Conservation (phyloP, 805 yeast genomes). For the Starmerella gropengiesseri region DNA sequence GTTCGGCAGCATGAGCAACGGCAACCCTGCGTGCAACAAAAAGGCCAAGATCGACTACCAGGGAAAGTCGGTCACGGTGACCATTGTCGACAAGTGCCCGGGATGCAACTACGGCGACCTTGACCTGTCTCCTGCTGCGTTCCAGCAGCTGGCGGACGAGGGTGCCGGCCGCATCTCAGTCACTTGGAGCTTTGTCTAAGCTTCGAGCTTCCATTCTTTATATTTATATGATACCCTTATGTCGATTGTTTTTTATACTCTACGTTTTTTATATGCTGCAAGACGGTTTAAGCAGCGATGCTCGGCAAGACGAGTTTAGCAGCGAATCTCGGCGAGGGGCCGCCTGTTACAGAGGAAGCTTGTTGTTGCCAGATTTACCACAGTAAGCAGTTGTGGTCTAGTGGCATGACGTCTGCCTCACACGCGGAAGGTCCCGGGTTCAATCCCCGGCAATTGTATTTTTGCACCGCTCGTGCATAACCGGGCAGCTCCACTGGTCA, state of each 20-base stretch:
- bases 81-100: conserved; percentile 47
- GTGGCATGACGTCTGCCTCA: conserved; percentile 24
- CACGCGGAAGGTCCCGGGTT: conserved; percentile 25
- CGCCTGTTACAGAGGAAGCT: too few relatives aligned
- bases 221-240: conserved; percentile 1
- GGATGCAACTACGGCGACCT: conserved; percentile 43
- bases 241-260: background rate
- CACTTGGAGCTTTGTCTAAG: conserved; percentile 35
- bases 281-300: too few relatives aligned
- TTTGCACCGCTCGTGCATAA: background rate
- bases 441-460: conserved; percentile 23
- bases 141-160: conserved; percentile 40
- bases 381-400: conserved; percentile 22
- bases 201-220: background rate
- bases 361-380: background rate
- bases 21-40: conserved; percentile 43
- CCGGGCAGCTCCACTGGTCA: background rate
- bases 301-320: too few relatives aligned
- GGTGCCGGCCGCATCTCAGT: conserved; percentile 45
- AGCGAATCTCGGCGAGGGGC: too few relatives aligned
- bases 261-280: background rate
- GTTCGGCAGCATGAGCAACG: conserved; percentile 37
- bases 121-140: conserved; percentile 55
- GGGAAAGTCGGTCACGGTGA: conserved; percentile 45
- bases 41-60: conserved; percentile 37